Conservation (phyloP, 345 rosid genomes). For the Pistacia vera region DNA sequence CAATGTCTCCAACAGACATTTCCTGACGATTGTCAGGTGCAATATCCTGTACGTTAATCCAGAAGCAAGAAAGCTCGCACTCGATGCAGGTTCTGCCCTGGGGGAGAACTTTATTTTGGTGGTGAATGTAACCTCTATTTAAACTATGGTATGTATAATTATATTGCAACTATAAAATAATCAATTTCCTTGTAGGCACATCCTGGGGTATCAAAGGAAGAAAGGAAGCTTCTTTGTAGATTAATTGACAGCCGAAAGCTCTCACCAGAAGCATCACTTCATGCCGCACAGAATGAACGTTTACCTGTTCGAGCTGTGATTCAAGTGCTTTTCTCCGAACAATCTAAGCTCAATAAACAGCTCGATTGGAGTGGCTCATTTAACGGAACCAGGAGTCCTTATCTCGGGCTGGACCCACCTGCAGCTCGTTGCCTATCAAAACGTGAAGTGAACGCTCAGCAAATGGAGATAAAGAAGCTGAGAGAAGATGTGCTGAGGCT, state of each 20-base stretch:
- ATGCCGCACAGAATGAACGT: constrained; percentile 83
- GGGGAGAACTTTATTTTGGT: no score
- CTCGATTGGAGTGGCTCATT: constrained; percentile 75
- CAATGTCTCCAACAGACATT: no score
- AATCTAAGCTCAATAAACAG: constrained; percentile 57
- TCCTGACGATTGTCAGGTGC: no score
- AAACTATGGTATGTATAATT: no score
- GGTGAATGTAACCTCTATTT: no score
- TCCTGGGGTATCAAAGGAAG: constrained; percentile 68
- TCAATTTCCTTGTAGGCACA: constrained; percentile 53
- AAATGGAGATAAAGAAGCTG: constrained; percentile 60
- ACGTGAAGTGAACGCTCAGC: constrained; percentile 62
- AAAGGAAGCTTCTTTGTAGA: constrained; percentile 65
- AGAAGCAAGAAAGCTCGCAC: no score
- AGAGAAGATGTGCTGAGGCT: constrained; percentile 71
- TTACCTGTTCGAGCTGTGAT: constrained; percentile 80
- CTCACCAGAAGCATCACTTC: constrained; percentile 76
- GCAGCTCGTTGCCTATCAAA: constrained; percentile 63
- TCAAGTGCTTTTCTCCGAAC: constrained; percentile 77
- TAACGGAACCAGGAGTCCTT: constrained; percentile 55
- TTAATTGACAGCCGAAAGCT: constrained; percentile 74
- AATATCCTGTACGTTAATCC: no score
- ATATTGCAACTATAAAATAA: not conserved
- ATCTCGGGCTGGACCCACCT: constrained; percentile 32
- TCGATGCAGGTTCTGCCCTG: no score